A percentile compares a stretch with the other conserved stretches of the same genome.
Conservation (phyloP, 2,329 filamentous ascomycete species). For the Apiospora arundinis region DNA sequence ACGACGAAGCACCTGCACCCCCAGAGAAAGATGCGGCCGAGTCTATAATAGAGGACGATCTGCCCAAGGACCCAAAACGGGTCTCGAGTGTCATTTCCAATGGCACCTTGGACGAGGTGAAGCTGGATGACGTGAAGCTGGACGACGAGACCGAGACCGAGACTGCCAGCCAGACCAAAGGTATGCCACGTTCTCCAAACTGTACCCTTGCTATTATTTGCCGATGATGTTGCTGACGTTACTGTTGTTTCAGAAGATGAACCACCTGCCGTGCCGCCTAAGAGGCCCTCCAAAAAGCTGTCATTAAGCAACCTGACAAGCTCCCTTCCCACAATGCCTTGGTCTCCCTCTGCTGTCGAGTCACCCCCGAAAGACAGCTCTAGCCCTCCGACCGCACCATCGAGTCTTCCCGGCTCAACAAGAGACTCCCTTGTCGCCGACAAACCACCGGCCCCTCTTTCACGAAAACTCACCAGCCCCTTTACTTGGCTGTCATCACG, state of each 20-base stretch:
- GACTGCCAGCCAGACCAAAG: constrained; percentile 42
- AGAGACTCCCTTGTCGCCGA: constrained; percentile 36
- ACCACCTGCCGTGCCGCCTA: constrained; percentile 40
- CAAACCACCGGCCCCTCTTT: constrained; percentile 40
- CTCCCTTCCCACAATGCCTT: constrained; percentile 74
- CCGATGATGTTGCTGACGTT: neutral
- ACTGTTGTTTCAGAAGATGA: constrained; percentile 22
- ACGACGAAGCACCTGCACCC: neutral
- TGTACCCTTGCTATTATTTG: constrained; percentile 4
- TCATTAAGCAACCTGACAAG: constrained; percentile 75
- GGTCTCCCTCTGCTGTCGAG: constrained; percentile 65
- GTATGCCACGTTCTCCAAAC: constrained; percentile 33
- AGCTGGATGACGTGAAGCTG: constrained; percentile 46
- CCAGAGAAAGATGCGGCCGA: constrained; percentile 1
- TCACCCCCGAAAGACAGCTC: constrained; percentile 53
- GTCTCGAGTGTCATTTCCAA: constrained; percentile 53
- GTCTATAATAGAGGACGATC: neutral
- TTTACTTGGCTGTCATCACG: constrained; percentile 81
- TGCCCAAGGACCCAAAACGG: constrained; percentile 31
- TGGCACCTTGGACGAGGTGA: constrained; percentile 50
- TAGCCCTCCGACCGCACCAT: constrained; percentile 35
- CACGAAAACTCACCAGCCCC: constrained; percentile 83
- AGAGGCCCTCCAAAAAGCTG: constrained; percentile 59
- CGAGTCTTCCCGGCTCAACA: constrained; percentile 30
- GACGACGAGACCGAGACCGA: constrained; percentile 70